These are phyloP conservation scores for Aspergillus piperis DNA, from an alignment of 2,329 filamentous ascomycete genomes.

Conservation along the genomic window DNA sequence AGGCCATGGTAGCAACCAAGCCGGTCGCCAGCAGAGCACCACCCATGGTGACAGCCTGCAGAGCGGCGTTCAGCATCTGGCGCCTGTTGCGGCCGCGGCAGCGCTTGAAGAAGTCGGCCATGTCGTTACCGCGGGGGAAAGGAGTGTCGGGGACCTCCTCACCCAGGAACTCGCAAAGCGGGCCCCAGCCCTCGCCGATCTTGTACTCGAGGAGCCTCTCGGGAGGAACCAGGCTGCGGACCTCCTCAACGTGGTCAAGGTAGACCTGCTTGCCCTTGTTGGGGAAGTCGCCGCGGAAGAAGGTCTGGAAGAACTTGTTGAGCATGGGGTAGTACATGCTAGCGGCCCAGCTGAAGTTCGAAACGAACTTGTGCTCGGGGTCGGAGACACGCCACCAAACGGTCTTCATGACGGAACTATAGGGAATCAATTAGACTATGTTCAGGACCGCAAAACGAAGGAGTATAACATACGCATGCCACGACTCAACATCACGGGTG, in stretches of 20 bases:
- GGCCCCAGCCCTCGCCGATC: conserved; percentile 57
- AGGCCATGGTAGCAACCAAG: conserved; percentile 42
- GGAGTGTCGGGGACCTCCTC: conserved; percentile 53
- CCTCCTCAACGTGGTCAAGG: conserved; percentile 56
- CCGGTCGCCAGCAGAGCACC: conserved; percentile 50
- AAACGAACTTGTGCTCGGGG: conserved; percentile 58
- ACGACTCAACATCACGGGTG: conserved; percentile 66
- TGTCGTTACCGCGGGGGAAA: conserved; percentile 57
- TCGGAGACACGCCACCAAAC: conserved; percentile 68
- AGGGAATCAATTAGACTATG: not conserved
- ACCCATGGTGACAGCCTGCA: conserved; percentile 54
- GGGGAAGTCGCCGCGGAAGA: conserved; percentile 68
- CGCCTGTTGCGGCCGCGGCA: conserved; percentile 56
- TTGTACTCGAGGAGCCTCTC: conserved; percentile 57
- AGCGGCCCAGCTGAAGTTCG: conserved; percentile 64
- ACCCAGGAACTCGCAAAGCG: conserved; percentile 57
- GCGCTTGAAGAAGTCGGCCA: conserved; percentile 57
- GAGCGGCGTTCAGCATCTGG: conserved; percentile 58
- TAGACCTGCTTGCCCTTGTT: conserved; percentile 66
- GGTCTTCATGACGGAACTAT: conserved; percentile 63
- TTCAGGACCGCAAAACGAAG: not conserved
- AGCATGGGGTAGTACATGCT: conserved; percentile 71
- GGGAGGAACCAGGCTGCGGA: conserved; percentile 50
- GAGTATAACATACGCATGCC: conserved; percentile 50
- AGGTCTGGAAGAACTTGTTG: conserved; percentile 67